A percentile compares a stretch with the other conserved stretches of the same genome.
phyloP scores from a whole-genome alignment of 305 asterid genomes.

The Euphrasia arctica region DNA sequence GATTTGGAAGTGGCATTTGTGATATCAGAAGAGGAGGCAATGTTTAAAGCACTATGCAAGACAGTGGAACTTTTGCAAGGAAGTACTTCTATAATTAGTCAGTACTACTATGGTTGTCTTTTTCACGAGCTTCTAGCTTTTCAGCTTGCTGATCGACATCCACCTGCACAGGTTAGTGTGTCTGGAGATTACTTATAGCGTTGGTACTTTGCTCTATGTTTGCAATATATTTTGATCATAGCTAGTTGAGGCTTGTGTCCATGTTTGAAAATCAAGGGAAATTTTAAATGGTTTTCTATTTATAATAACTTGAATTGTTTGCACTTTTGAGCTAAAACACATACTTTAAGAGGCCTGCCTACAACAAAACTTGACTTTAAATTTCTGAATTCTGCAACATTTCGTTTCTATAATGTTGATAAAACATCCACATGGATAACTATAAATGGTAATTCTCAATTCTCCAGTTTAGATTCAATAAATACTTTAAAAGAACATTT shows the following conservation, averaged over 20 bases:
- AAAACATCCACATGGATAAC: no score
- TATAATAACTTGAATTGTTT: no score
- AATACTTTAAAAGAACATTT: neutral
- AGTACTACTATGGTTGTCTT: constrained; percentile 92
- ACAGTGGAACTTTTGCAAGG: constrained; percentile 95
- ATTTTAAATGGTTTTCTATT: no score
- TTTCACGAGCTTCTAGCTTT: constrained; percentile 95
- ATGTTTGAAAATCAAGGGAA: no score
- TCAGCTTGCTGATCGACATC: constrained; percentile 96
- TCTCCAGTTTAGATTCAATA: no score
- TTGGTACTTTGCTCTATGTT: neutral
- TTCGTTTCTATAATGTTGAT: no score
- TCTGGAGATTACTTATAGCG: constrained; percentile 12
- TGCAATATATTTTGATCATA: no score
- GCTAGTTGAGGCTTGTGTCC: neutral
- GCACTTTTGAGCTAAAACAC: no score
- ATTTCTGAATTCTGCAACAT: no score
- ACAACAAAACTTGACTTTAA: no score
- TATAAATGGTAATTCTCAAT: no score
- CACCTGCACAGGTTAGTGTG: constrained; percentile 67
- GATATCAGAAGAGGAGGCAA: constrained; percentile 76
- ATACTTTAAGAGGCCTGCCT: no score
- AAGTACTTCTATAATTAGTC: constrained; percentile 84
- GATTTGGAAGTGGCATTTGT: constrained; percentile 98
- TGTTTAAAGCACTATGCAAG: constrained; percentile 73